Evolutionary conservation across 768 basidiomycete genomes (phyloP).

Genomic region (Xerocomellus intermedius): DNA sequence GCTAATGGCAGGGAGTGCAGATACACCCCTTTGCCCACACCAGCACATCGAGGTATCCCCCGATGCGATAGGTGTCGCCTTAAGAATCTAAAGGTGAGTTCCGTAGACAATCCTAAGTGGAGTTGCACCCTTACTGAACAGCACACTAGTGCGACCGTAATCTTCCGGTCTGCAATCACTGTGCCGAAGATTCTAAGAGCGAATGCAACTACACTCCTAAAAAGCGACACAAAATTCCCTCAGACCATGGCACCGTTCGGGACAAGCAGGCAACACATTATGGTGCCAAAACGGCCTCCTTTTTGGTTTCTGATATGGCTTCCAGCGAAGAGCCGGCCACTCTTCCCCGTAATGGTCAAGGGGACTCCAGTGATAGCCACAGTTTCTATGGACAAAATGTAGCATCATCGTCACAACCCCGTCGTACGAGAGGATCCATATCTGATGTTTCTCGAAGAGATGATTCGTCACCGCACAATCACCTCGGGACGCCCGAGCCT

Average conservation of each 20-base stretch:
- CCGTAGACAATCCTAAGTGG: not conserved
- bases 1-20: conserved; percentile 61
- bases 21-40: conserved; percentile 73
- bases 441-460: conserved; percentile 19
- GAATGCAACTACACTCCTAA: conserved; percentile 76
- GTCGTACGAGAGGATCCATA: conserved; percentile 26
- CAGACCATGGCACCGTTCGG: conserved; percentile 38
- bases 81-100: conserved; percentile 61
- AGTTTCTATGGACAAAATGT: conserved; percentile 51
- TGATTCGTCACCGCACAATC: conserved; percentile 14
- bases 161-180: conserved; percentile 69
- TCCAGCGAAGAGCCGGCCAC: conserved; percentile 32
- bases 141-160: conserved; percentile 63
- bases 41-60: conserved; percentile 73
- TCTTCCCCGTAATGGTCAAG: conserved; percentile 14
- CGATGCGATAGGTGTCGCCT: conserved; percentile 69
- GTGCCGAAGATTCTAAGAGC: conserved; percentile 47
- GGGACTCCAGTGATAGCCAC: conserved; percentile 33
- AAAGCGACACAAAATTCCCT: conserved; percentile 56
- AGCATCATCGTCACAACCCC: conserved; percentile 34
- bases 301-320: conserved; percentile 42
- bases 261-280: conserved; percentile 42
- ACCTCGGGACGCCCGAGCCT: conserved; percentile 25
- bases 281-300: conserved; percentile 47
- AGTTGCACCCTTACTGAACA: not conserved